These are phyloP conservation scores for Spinacia oleracea DNA, from an alignment of 179 eudicot genomes.

Conservation along the genomic window DNA sequence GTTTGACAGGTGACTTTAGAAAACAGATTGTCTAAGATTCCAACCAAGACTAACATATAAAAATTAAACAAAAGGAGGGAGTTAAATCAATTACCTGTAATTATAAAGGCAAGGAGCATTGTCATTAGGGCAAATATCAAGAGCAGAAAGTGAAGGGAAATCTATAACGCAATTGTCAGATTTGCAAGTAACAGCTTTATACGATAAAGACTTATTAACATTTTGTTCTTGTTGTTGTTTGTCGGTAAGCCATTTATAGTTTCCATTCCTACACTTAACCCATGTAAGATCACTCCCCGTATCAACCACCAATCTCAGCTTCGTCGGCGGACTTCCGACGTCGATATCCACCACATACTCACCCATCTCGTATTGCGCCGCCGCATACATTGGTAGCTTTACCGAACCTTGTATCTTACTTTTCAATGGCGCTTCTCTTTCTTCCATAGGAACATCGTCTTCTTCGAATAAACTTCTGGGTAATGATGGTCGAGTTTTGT, in stretches of 20 bases:
- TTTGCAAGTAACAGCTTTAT: constrained; percentile 38
- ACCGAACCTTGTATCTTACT: constrained; percentile 35
- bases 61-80: too few species aligned
- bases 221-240: constrained; percentile 9
- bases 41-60: too few species aligned
- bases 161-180: constrained; percentile 34
- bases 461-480: constrained; percentile 1
- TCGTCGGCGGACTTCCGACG: constrained; percentile 44
- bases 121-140: constrained; percentile 34
- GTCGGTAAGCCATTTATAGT: neutral
- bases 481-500: neutral
- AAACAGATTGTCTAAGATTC: too few species aligned
- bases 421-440: constrained; percentile 22
- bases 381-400: constrained; percentile 35
- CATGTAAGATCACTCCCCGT: constrained; percentile 62
- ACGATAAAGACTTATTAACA: constrained; percentile 34
- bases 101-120: constrained; percentile 46
- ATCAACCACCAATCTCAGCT: constrained; percentile 41
- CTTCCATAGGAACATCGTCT: constrained; percentile 21
- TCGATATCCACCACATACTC: constrained; percentile 45
- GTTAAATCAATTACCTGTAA: constrained; percentile 43
- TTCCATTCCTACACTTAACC: constrained; percentile 40
- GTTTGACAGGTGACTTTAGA: too few species aligned
- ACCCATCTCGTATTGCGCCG: constrained; percentile 38
- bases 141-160: constrained; percentile 34